These are phyloP conservation scores for Auricularia cornea DNA, from an alignment of 768 basidiomycete species.

Conservation along the genomic window DNA sequence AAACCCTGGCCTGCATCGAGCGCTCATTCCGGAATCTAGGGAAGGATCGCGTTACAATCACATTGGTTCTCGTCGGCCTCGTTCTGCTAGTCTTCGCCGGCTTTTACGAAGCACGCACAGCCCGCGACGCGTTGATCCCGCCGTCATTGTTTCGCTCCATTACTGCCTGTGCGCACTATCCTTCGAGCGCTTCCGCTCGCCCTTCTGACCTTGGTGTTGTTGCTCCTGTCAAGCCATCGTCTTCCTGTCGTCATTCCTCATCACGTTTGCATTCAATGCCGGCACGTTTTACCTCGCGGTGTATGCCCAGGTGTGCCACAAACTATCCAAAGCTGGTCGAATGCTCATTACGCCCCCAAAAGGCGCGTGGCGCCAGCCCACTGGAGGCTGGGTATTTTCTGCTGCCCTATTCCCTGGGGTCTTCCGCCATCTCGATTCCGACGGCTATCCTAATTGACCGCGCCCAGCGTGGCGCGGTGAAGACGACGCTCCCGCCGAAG, in stretches of 20 bases:
- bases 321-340: slow-evolving; percentile 4
- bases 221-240: slow-evolving; percentile 42
- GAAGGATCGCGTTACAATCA: slow-evolving; percentile 51
- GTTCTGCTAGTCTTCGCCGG: slow-evolving; percentile 49
- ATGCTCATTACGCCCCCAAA: slow-evolving; percentile 35
- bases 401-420: slow-evolving; percentile 78
- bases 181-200: background rate
- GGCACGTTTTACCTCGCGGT: slow-evolving; percentile 82
- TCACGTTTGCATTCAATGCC: slow-evolving; percentile 75
- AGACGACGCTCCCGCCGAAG: slow-evolving; percentile 54
- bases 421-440: slow-evolving; percentile 77
- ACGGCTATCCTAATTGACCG: slow-evolving; percentile 76
- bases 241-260: slow-evolving; percentile 64
- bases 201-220: background rate
- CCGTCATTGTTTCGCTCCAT: slow-evolving; percentile 48
- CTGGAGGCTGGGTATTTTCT: slow-evolving; percentile 64
- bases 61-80: slow-evolving; percentile 49
- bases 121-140: slow-evolving; percentile 66
- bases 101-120: slow-evolving; percentile 59
- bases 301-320: slow-evolving; percentile 58
- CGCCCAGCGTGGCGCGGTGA: slow-evolving; percentile 46
- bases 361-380: slow-evolving; percentile 58
- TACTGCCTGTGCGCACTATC: slow-evolving; percentile 43
- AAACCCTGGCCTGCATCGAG: background rate
- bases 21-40: slow-evolving; percentile 32